Evolutionary conservation across 2,329 filamentous ascomycete genomes (phyloP).

Genomic region (Chalaropsis ovoidea): DNA sequence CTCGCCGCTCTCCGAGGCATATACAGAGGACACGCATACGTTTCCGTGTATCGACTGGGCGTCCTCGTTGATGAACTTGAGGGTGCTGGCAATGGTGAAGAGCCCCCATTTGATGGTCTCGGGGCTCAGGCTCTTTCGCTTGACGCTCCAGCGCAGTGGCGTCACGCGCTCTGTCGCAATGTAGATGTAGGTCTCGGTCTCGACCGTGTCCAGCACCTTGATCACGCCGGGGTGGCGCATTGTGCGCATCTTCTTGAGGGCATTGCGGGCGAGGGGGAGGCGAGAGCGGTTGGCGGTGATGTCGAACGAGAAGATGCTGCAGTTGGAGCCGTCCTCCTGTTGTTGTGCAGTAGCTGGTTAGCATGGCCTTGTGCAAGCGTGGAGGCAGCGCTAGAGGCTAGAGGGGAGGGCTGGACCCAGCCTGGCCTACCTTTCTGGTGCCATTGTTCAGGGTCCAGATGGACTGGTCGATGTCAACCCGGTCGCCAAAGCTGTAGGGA

Average conservation of each 20-base stretch:
- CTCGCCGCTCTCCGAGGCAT: constrained; percentile 90
- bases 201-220: constrained; percentile 86
- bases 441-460: constrained; percentile 97
- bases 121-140: constrained; percentile 72
- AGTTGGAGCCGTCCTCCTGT: constrained; percentile 85
- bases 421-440: constrained; percentile 62
- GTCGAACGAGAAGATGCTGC: constrained; percentile 96
- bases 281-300: constrained; percentile 67
- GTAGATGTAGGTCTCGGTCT: constrained; percentile 93
- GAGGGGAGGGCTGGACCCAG: not conserved
- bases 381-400: not conserved
- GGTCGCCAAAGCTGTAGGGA: constrained; percentile 85
- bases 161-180: constrained; percentile 86
- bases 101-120: constrained; percentile 97
- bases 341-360: constrained; percentile 9
- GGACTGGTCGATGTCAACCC: constrained; percentile 82
- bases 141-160: constrained; percentile 81
- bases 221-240: constrained; percentile 89
- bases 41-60: constrained; percentile 84
- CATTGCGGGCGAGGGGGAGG: constrained; percentile 82
- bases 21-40: constrained; percentile 75
- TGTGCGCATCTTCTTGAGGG: constrained; percentile 84
- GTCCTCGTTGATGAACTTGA: constrained; percentile 94
- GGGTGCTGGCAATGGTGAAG: constrained; percentile 73
- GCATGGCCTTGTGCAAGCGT: not conserved